Evolutionary conservation across 2,329 filamentous ascomycete genomes (phyloP).

Genomic region (Chaetomiaceae sp.): DNA sequence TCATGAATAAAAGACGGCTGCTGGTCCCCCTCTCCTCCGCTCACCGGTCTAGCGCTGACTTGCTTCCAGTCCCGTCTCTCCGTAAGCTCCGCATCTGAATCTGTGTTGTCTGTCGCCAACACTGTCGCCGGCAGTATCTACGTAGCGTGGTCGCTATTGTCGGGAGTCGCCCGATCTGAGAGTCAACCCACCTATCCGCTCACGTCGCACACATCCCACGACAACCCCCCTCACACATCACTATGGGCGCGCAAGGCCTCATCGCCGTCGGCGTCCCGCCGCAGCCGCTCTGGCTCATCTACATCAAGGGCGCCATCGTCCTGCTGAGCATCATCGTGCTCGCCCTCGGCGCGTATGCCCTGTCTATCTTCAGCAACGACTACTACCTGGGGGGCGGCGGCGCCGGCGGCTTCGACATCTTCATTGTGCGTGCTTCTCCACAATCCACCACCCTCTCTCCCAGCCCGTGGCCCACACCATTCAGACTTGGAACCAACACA

Average conservation of each 20-base stretch:
- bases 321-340: slow-evolving; percentile 36
- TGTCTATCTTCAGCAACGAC: slow-evolving; percentile 31
- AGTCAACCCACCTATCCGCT: no score
- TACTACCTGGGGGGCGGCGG: slow-evolving; percentile 26
- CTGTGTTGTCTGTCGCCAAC: no score
- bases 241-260: slow-evolving; percentile 27
- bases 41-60: no score
- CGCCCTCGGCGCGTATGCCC: slow-evolving; percentile 35
- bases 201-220: neutral
- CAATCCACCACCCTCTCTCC: no score
- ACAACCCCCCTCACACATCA: neutral
- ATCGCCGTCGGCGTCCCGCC: slow-evolving; percentile 33
- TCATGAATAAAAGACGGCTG: slow-evolving; percentile 2
- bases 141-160: no score
- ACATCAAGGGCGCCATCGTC: slow-evolving; percentile 34
- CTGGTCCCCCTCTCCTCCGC: neutral
- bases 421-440: slow-evolving; percentile 35
- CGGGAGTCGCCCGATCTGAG: no score
- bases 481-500: no score
- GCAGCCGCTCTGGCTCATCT: slow-evolving; percentile 32
- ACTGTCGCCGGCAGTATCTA: no score
- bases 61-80: no score
- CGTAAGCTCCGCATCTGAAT: no score
- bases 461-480: no score
- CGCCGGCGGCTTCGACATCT: slow-evolving; percentile 39